Evolutionary conservation across 2,329 filamentous ascomycete species (phyloP).

Genomic region (Bipolaris victoriae): DNA sequence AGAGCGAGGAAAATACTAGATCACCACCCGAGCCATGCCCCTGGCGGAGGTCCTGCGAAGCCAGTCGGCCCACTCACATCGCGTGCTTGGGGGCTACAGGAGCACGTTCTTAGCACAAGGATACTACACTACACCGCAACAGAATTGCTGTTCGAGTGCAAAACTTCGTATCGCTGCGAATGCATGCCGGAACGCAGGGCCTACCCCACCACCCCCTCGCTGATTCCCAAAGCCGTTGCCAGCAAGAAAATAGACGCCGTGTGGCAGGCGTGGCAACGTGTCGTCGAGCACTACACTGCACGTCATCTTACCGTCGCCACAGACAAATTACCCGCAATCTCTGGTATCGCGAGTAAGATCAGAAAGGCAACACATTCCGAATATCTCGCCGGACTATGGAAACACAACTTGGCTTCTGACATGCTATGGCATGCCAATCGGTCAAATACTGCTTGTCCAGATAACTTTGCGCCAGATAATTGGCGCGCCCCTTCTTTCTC

Average conservation of each 20-base stretch:
- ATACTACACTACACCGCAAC: constrained; percentile 43
- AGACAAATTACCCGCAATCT: constrained; percentile 44
- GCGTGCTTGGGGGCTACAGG: constrained; percentile 44
- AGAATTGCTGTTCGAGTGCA: constrained; percentile 46
- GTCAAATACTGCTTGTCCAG: constrained; percentile 3
- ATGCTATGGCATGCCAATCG: constrained; percentile 36
- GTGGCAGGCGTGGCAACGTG: constrained; percentile 42
- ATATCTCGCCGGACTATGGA: constrained; percentile 47
- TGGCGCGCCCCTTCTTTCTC: constrained; percentile 43
- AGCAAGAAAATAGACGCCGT: constrained; percentile 29
- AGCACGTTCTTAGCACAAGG: constrained; percentile 42
- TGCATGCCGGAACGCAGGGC: constrained; percentile 37
- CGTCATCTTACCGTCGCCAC: constrained; percentile 33
- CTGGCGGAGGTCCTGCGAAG: constrained; percentile 30
- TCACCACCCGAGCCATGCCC: constrained; percentile 36
- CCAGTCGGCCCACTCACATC: constrained; percentile 34
- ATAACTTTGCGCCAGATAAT: constrained; percentile 22
- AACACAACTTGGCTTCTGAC: constrained; percentile 37
- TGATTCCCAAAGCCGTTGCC: constrained; percentile 42
- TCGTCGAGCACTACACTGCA: constrained; percentile 40
- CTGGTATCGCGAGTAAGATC: constrained; percentile 44
- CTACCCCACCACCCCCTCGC: constrained; percentile 37
- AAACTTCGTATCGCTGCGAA: constrained; percentile 42
- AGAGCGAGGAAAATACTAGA: constrained; percentile 35
- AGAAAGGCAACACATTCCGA: constrained; percentile 35